Percentiles rank a stretch among this genome's conserved stretches.
These are phyloP conservation scores for Symbiodinium pilosum DNA, from an alignment of 73 alveolate species.

Conservation along the genomic window DNA sequence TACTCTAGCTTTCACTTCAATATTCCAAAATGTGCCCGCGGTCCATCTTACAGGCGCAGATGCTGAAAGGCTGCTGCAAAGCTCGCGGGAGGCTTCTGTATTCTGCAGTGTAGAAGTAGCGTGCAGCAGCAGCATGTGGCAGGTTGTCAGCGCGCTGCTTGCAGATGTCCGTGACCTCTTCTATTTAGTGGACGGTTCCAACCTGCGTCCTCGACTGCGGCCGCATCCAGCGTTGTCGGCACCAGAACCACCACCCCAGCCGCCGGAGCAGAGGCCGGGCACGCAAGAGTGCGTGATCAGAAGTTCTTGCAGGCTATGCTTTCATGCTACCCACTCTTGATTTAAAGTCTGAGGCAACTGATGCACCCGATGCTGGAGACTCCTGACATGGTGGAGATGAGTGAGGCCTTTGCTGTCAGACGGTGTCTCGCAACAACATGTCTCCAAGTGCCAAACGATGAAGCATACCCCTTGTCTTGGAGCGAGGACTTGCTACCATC, in stretches of 20 bases:
- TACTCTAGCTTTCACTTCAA: too few species aligned
- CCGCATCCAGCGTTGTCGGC: constrained; percentile 54
- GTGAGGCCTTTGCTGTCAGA: neutral
- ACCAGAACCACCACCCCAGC: neutral
- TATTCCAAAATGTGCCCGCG: too few species aligned
- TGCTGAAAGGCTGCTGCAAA: constrained; percentile 40
- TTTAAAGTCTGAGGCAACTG: too few species aligned
- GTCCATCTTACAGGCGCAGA: constrained; percentile 3
- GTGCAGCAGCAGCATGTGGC: too few species aligned
- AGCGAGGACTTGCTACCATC: neutral
- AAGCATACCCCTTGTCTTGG: neutral
- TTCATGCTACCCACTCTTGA: too few species aligned
- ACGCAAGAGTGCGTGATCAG: too few species aligned
- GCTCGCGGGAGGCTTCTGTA: constrained; percentile 54
- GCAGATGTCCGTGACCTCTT: constrained; percentile 73
- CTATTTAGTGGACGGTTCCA: constrained; percentile 90
- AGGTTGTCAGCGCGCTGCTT: constrained; percentile 71
- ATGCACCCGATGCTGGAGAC: constrained; percentile 12
- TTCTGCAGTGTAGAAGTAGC: neutral
- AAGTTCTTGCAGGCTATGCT: too few species aligned
- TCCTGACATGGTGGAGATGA: neutral
- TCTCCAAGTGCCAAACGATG: neutral
- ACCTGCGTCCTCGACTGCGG: constrained; percentile 80
- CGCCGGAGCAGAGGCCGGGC: neutral
- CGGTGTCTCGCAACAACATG: neutral